Evolutionary conservation across 2,329 filamentous ascomycete genomes (phyloP).

Genomic region (Leptographium radiaticola): DNA sequence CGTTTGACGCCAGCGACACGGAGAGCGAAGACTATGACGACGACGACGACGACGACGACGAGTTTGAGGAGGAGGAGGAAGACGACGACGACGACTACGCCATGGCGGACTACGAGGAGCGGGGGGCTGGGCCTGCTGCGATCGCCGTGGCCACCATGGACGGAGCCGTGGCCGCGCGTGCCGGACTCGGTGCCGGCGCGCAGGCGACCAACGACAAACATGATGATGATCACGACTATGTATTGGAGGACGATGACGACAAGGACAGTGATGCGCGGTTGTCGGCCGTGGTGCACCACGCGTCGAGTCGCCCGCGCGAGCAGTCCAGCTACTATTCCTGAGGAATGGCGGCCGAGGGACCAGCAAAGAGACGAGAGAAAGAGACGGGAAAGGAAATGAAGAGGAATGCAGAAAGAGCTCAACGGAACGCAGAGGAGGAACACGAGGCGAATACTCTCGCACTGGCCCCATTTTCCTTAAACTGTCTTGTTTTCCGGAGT

Average conservation of each 20-base stretch:
- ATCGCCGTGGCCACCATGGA: background rate
- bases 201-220: constrained; percentile 2
- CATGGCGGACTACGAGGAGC: constrained; percentile 16
- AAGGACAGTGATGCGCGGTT: background rate
- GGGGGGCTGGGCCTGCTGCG: constrained; percentile 5
- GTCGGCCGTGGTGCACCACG: background rate
- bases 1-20: constrained; percentile 29
- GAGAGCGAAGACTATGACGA: constrained; percentile 26
- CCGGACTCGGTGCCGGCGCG: background rate
- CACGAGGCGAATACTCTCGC: background rate
- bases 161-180: constrained; percentile 9
- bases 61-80: constrained; percentile 13
- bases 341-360: background rate
- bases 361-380: background rate
- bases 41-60: constrained; percentile 16
- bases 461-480: background rate
- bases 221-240: background rate
- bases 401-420: background rate
- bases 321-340: background rate
- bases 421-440: background rate
- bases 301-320: background rate
- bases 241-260: constrained; percentile 2
- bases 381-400: background rate
- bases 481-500: background rate
- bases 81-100: constrained; percentile 16